Conservation (phyloP, 2,329 filamentous ascomycete genomes). For the Cryphonectria naterciae region DNA sequence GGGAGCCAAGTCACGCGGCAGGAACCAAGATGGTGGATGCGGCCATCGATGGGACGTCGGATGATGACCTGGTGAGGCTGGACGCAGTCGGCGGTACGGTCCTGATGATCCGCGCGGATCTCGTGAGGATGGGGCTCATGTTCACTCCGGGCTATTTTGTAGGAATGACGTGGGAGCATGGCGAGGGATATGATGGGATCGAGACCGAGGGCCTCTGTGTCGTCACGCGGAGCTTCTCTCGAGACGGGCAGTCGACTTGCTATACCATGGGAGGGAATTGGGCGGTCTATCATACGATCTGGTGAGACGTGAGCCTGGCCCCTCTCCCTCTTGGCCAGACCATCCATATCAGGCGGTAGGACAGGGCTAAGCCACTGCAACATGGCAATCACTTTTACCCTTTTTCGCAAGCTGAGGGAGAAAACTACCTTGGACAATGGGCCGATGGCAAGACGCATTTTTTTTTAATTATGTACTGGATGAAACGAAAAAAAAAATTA, state of each 20-base stretch:
- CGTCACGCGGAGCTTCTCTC: conserved; percentile 8
- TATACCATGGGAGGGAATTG: conserved; percentile 6
- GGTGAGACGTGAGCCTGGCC: neutral
- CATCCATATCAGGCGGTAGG: neutral
- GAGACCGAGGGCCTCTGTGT: conserved; percentile 9
- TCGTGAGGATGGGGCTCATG: conserved; percentile 12
- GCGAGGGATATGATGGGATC: conserved; percentile 4
- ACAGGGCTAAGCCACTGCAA: neutral
- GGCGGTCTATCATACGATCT: conserved; percentile 7
- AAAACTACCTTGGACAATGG: neutral
- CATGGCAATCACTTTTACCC: neutral
- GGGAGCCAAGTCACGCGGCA: neutral
- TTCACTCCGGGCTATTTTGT: conserved; percentile 8
- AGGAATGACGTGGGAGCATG: conserved; percentile 6
- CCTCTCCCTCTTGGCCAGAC: neutral
- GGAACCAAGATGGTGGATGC: neutral
- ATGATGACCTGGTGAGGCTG: conserved; percentile 2
- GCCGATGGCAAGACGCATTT: neutral
- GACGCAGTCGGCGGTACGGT: conserved; percentile 5
- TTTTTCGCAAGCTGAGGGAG: neutral
- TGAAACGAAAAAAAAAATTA: neutral
- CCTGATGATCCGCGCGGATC: conserved; percentile 6
- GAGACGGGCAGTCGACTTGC: conserved; percentile 3
- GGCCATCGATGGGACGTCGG: neutral
- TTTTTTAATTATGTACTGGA: neutral